phyloP scores from a whole-genome alignment of 139 green algal species.

The Chara braunii region DNA sequence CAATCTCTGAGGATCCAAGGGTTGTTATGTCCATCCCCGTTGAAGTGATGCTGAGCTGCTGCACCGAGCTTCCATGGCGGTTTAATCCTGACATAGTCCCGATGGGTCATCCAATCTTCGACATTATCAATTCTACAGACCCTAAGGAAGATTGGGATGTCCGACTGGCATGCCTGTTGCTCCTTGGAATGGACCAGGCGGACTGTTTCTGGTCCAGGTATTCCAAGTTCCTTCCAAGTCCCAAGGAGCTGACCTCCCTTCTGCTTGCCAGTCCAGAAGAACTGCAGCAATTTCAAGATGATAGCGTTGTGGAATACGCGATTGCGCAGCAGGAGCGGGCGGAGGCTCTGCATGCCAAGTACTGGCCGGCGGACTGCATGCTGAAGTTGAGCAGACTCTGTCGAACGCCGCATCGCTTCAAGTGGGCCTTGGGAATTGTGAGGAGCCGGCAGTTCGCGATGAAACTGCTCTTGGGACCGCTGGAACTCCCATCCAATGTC shows the following conservation, averaged over 20 bases:
- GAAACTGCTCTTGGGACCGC: no score
- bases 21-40: constrained; percentile 7
- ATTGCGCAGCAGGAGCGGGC: no score
- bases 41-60: constrained; percentile 19
- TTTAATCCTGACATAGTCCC: constrained; percentile 9
- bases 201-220: constrained; percentile 20
- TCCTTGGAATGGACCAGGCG: constrained; percentile 11
- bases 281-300: no score
- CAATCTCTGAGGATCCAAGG: no score
- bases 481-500: no score
- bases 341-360: no score
- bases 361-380: no score
- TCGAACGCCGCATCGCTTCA: no score
- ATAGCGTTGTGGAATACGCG: no score
- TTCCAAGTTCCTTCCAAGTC: constrained; percentile 13
- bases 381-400: no score
- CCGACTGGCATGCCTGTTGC: constrained; percentile 13
- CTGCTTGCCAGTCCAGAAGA: constrained; percentile 21
- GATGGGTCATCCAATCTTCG: constrained; percentile 18
- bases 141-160: constrained; percentile 19
- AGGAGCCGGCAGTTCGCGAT: no score
- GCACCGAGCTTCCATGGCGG: constrained; percentile 1
- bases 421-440: no score
- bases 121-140: constrained; percentile 6
- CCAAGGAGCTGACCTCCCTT: constrained; percentile 12